Percentiles rank a stretch among this genome's conserved stretches.
Evolutionary conservation across 169 alveolate genomes (phyloP).

Genomic region (Cryptosporidium tyzzeri): DNA sequence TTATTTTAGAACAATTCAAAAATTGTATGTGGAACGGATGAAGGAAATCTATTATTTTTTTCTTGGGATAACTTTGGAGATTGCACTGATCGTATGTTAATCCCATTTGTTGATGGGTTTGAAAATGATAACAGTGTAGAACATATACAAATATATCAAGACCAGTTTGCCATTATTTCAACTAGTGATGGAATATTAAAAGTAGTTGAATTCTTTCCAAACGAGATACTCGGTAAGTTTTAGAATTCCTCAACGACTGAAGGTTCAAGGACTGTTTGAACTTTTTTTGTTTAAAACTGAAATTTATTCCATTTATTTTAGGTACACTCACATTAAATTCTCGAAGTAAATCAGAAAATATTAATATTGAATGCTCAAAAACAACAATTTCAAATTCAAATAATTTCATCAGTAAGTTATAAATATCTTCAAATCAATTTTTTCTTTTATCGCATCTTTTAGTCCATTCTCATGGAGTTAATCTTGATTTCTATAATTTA

Average conservation of each 20-base stretch:
- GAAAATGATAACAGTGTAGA: constrained; percentile 70
- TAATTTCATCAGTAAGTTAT: constrained; percentile 54
- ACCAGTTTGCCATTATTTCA: constrained; percentile 57
- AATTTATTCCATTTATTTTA: neutral
- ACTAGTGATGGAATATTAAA: constrained; percentile 74
- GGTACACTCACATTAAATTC: constrained; percentile 61
- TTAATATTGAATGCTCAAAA: constrained; percentile 57
- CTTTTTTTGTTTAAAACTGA: neutral
- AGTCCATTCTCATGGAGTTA: constrained; percentile 51
- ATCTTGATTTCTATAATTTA: constrained; percentile 46
- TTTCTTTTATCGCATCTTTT: neutral
- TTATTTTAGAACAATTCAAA: constrained; percentile 43
- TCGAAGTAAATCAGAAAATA: neutral
- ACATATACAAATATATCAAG: constrained; percentile 45
- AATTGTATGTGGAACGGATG: constrained; percentile 74
- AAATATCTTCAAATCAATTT: constrained; percentile 3
- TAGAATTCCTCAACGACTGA: neutral
- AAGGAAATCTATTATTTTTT: constrained; percentile 62
- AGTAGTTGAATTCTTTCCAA: constrained; percentile 57
- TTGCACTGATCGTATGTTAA: constrained; percentile 71
- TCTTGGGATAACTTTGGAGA: constrained; percentile 76
- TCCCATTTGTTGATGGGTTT: constrained; percentile 71
- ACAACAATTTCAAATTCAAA: constrained; percentile 40
- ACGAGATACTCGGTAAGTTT: constrained; percentile 66
- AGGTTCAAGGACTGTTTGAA: neutral